Evolutionary conservation across 495 filamentous ascomycete genomes (phyloP).

Genomic region (Cairneyella variabilis): DNA sequence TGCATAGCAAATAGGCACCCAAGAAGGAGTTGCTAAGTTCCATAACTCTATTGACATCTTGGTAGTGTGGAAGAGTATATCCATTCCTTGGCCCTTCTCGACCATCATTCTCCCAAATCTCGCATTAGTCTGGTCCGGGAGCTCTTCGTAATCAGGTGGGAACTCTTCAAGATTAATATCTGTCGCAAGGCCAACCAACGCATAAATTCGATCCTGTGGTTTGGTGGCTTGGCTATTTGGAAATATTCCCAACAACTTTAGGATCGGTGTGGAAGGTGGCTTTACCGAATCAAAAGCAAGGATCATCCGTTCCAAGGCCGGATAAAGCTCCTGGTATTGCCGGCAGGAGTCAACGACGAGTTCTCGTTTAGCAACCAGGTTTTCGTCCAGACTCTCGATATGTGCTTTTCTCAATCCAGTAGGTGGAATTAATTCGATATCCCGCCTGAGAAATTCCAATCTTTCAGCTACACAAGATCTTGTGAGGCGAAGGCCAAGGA

Average conservation of each 20-base stretch:
- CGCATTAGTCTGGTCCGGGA: background rate
- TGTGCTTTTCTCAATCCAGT: background rate
- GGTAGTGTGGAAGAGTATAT: background rate
- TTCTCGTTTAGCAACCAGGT: background rate
- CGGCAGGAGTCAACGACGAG: background rate
- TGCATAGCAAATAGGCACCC: background rate
- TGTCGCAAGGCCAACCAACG: background rate
- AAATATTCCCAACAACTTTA: background rate
- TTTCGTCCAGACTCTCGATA: background rate
- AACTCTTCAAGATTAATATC: constrained; percentile 1
- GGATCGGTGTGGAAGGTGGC: background rate
- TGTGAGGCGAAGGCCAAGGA: background rate
- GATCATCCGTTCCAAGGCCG: background rate
- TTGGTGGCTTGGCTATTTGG: background rate
- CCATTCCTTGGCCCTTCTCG: background rate
- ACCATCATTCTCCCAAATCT: background rate
- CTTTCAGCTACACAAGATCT: background rate
- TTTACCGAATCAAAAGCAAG: background rate
- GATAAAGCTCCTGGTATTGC: background rate
- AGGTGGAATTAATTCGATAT: background rate
- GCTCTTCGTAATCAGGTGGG: background rate
- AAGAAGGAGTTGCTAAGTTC: background rate
- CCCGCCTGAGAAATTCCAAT: background rate
- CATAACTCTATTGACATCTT: background rate
- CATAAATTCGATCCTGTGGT: background rate